A percentile compares a stretch with the other conserved stretches of the same genome.
phyloP scores from a whole-genome alignment of 768 basidiomycete genomes.

The Pisolithus tinctorius region DNA sequence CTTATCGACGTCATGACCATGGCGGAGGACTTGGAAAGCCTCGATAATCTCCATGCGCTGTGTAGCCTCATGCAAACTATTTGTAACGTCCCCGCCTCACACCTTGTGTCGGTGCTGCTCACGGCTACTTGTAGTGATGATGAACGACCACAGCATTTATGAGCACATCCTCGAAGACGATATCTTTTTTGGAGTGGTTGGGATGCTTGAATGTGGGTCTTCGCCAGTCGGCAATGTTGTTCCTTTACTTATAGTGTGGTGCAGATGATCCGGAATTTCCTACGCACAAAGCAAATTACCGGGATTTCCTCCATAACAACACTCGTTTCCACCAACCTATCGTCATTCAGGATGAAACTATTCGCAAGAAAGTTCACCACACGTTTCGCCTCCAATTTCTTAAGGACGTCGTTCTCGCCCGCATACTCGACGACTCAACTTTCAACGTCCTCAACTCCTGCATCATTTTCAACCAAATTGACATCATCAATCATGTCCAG shows the following conservation, averaged over 20 bases:
- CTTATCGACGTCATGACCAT: slow-evolving; percentile 78
- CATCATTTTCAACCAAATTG: slow-evolving; percentile 98
- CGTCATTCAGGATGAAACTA: slow-evolving; percentile 62
- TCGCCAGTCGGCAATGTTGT: slow-evolving; percentile 1
- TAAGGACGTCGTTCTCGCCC: slow-evolving; percentile 95
- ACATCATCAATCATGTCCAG: slow-evolving; percentile 90
- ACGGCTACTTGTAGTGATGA: slow-evolving; percentile 54
- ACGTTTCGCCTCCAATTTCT: slow-evolving; percentile 96
- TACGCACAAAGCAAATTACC: slow-evolving; percentile 93
- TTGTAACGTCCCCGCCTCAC: slow-evolving; percentile 38
- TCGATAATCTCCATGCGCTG: slow-evolving; percentile 85
- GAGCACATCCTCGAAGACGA: slow-evolving; percentile 94
- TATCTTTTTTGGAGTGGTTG: slow-evolving; percentile 85
- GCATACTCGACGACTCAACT: slow-evolving; percentile 91
- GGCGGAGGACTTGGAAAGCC: slow-evolving; percentile 89
- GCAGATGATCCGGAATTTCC: slow-evolving; percentile 97
- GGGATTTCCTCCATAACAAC: slow-evolving; percentile 80
- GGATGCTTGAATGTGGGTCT: slow-evolving; percentile 93
- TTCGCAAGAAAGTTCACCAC: slow-evolving; percentile 90
- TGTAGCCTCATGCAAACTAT: slow-evolving; percentile 94
- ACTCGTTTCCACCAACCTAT: slow-evolving; percentile 90
- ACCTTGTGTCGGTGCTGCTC: background rate
- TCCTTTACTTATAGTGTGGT: slow-evolving; percentile 11
- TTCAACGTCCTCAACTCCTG: slow-evolving; percentile 96
- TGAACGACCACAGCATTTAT: slow-evolving; percentile 92